phyloP scores from a whole-genome alignment of 2,329 filamentous ascomycete genomes.

The Stagonosporopsis vannaccii region DNA sequence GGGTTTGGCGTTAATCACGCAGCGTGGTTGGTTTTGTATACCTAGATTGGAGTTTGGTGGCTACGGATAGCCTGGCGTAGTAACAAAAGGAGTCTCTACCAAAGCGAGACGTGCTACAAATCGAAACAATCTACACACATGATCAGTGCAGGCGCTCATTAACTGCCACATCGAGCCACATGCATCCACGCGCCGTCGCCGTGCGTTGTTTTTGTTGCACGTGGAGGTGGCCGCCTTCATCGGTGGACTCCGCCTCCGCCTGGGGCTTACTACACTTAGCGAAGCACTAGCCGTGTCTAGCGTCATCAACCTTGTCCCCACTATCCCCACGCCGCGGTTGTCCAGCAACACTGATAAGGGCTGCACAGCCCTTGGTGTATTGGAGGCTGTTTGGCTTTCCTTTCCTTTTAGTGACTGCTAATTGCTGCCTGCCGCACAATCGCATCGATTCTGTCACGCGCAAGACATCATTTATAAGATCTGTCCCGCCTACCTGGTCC shows the following conservation, averaged over 20 bases:
- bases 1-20: conserved; percentile 1
- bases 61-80: conserved; percentile 31
- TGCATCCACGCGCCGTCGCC: conserved; percentile 2
- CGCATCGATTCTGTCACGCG: conserved; percentile 4
- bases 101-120: not conserved
- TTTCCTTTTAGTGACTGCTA: not conserved
- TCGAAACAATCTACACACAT: not conserved
- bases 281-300: conserved; percentile 22
- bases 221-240: conserved; percentile 16
- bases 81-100: conserved; percentile 15
- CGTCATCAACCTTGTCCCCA: conserved; percentile 4
- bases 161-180: not conserved
- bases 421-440: conserved; percentile 2
- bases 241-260: conserved; percentile 9
- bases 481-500: conserved; percentile 4
- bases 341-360: conserved; percentile 15
- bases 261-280: conserved; percentile 14
- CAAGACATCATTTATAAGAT: not conserved
- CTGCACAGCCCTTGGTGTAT: conserved; percentile 3
- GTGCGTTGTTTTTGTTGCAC: conserved; percentile 8
- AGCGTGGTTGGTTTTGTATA: conserved; percentile 21
- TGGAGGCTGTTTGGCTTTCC: conserved; percentile 12
- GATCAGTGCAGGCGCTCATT: not conserved
- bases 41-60: conserved; percentile 29
- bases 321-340: conserved; percentile 16